Evolutionary conservation across 2,329 filamentous ascomycete species (phyloP).

Genomic region (Metarhizium anisopliae): DNA sequence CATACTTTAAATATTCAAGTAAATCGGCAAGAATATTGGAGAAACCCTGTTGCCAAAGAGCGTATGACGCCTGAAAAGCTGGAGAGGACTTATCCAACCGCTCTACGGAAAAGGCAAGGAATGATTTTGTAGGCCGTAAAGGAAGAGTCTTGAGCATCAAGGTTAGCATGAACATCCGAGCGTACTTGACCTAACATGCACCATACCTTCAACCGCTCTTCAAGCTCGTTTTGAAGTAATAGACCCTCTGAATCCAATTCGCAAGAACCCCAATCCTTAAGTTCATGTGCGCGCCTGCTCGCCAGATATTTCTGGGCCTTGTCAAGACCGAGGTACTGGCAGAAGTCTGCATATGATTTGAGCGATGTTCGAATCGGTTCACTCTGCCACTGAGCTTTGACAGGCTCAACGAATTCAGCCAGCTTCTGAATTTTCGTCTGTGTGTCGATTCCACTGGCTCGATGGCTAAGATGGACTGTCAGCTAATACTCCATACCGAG

Average conservation of each 20-base stretch:
- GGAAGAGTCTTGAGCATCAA: slow-evolving; percentile 50
- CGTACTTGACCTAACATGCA: neutral
- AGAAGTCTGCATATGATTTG: slow-evolving; percentile 72
- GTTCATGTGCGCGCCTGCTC: slow-evolving; percentile 60
- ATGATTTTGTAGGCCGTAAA: slow-evolving; percentile 78
- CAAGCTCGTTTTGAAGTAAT: slow-evolving; percentile 67
- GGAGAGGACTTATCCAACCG: slow-evolving; percentile 67
- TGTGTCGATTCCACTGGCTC: slow-evolving; percentile 65
- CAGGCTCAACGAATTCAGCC: slow-evolving; percentile 69
- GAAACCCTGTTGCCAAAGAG: slow-evolving; percentile 78
- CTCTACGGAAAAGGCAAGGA: slow-evolving; percentile 88
- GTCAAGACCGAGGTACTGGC: slow-evolving; percentile 67
- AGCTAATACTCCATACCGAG: slow-evolving; percentile 1
- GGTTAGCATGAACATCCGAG: slow-evolving; percentile 6
- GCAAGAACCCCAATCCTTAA: slow-evolving; percentile 75
- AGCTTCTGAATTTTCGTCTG: slow-evolving; percentile 64
- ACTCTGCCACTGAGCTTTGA: slow-evolving; percentile 72
- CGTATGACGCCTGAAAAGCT: slow-evolving; percentile 65
- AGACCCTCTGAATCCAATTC: slow-evolving; percentile 72
- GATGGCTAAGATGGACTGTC: slow-evolving; percentile 49
- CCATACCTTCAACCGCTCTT: slow-evolving; percentile 60
- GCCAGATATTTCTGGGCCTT: slow-evolving; percentile 74
- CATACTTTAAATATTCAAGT: slow-evolving; percentile 68
- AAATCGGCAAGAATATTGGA: slow-evolving; percentile 77
- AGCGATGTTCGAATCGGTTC: slow-evolving; percentile 58